A percentile compares a stretch with the other conserved stretches of the same genome.
Conservation (phyloP, 495 filamentous ascomycete genomes). For the Aspergillus cavernicola region DNA sequence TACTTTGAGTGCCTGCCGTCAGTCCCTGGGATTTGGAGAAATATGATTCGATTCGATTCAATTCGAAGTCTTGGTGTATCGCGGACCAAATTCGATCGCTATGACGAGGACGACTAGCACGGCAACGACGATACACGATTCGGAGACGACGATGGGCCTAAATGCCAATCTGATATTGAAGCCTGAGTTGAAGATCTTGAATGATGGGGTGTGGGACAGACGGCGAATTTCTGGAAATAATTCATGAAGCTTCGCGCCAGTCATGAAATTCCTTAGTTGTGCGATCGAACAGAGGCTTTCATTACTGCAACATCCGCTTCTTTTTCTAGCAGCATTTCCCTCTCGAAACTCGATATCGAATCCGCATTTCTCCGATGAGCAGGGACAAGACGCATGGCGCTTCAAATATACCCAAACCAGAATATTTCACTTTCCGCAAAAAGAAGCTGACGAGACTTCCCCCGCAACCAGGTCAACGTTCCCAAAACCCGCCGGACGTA, state of each 20-base stretch:
- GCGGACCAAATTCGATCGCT: not conserved
- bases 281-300: not conserved
- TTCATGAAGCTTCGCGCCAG: not conserved
- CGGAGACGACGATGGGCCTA: not conserved
- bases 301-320: not conserved
- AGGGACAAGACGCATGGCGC: not conserved
- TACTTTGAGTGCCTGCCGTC: slow-evolving; percentile 8
- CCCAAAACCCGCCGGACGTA: slow-evolving; percentile 89
- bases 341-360: not conserved
- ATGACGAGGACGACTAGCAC: not conserved
- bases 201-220: not conserved
- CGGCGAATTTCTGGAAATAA: not conserved
- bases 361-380: slow-evolving; percentile 14
- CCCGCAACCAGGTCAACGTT: slow-evolving; percentile 68
- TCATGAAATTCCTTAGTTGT: not conserved
- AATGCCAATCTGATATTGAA: no score
- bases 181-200: not conserved
- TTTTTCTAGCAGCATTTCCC: no score
- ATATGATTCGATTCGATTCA: slow-evolving; percentile 17
- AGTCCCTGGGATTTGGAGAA: slow-evolving; percentile 6
- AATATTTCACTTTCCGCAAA: slow-evolving; percentile 5
- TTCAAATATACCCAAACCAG: not conserved
- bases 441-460: slow-evolving; percentile 25
- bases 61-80: slow-evolving; percentile 2
- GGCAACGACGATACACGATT: not conserved